Evolutionary conservation across 2,329 filamentous ascomycete genomes (phyloP), one percentile per base, ranked within the genome.

Genomic region (Aphanoascus verrucosus): DNA sequence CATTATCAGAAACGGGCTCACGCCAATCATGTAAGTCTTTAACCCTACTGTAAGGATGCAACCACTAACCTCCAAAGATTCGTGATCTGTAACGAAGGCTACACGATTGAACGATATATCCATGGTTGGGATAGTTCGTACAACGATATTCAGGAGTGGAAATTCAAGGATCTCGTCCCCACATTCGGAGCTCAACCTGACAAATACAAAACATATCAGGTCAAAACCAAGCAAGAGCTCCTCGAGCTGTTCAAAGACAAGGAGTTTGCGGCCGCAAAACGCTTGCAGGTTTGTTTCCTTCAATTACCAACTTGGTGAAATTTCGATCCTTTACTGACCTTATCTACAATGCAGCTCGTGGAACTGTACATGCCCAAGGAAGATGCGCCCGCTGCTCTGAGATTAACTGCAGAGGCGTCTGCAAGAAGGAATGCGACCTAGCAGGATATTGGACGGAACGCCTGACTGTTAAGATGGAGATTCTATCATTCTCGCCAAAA

Each of bases 101-200:
- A 85, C 69, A 91, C 88, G 6, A 88, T 93, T 65, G 88, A 94
- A 71, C 81, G 88, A 23, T 85, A 80, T 66, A 91, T 93, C 61
- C 87, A 94, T 69, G 87, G 87, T 42, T 83, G 83, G 80, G 74
- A 88, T 6, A 84, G 80, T 35, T 67, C 65, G 17, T 93, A 93
- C 72, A 94, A 94, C 64, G 86, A 93, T 64, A 82, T 93, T 54
- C 75, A 78, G 51, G 67, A 73, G 19, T 94, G 88, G 88, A 75
- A 83, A 49, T 85, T 83, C 73, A 81, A 79, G 64, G 81, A 83
- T 34, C 69, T 88, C 0, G 77, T 85, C 1, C 72, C 74, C 1
- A 78, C 81, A 0, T 87, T 91, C 64, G 83, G 84, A 48, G 84
- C 79, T 0, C 61, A 71, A 11, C 71, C 77, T 6, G 74, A 77